These are phyloP conservation scores for Oryza longistaminata DNA, from an alignment of 176 grass and related monocot species.

Conservation along the genomic window DNA sequence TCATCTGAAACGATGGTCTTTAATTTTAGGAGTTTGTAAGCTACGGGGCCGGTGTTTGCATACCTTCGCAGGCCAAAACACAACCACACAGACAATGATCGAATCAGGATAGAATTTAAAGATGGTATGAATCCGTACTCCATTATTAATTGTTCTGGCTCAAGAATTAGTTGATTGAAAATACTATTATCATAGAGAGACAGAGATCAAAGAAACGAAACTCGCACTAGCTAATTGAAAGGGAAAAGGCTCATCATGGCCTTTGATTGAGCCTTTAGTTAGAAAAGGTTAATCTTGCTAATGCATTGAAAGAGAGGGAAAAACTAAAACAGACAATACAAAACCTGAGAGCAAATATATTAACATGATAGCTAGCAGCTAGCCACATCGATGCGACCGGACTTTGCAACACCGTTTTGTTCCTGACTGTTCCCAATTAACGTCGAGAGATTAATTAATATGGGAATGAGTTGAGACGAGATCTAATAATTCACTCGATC, in stretches of 20 bases:
- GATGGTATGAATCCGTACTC: not conserved
- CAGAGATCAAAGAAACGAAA: not conserved
- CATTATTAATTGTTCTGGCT: not conserved
- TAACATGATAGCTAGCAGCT: too few species aligned
- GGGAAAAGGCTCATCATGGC: not conserved
- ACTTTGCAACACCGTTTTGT: too few species aligned
- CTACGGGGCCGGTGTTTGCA: not conserved
- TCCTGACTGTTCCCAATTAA: too few species aligned
- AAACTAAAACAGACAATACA: not conserved
- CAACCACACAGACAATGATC: slow-evolving; percentile 4
- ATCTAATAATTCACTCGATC: too few species aligned
- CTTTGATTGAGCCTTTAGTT: not conserved
- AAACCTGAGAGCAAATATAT: not conserved
- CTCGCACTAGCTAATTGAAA: not conserved
- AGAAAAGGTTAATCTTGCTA: slow-evolving; percentile 9
- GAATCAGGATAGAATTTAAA: slow-evolving; percentile 6
- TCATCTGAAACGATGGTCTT: too few species aligned
- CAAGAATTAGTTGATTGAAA: not conserved
- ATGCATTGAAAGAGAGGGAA: not conserved
- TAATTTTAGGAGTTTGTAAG: not conserved
- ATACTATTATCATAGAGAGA: not conserved
- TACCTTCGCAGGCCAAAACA: slow-evolving; percentile 1
- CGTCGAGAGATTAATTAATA: too few species aligned
- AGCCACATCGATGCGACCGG: too few species aligned
- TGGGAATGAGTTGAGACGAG: too few species aligned